phyloP scores from a whole-genome alignment of 2,329 filamentous ascomycete species.

The Pezicula neosporulosa region DNA sequence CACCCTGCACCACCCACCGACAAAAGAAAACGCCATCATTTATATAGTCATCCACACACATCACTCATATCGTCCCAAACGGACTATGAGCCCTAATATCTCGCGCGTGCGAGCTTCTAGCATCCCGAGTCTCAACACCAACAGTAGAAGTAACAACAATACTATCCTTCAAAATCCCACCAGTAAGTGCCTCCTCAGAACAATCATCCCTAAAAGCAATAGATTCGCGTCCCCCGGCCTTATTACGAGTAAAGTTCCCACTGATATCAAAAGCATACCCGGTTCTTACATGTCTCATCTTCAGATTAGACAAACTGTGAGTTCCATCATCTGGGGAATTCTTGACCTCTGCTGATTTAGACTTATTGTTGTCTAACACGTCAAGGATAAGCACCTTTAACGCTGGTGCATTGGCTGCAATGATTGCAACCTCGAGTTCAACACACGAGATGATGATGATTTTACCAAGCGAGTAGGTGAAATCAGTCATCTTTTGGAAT shows the following conservation, averaged over 20 bases:
- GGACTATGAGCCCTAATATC: no score
- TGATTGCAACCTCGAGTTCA: conserved; percentile 29
- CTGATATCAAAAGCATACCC: background rate
- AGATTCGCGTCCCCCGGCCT: background rate
- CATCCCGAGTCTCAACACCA: background rate
- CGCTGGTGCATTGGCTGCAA: conserved; percentile 29
- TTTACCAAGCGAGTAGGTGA: conserved; percentile 27
- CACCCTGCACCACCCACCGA: no score
- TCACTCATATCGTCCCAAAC: no score
- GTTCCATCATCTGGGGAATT: background rate
- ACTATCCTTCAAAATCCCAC: background rate
- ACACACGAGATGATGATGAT: conserved; percentile 29
- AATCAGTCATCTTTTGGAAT: conserved; percentile 22
- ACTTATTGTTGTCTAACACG: background rate
- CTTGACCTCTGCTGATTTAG: background rate
- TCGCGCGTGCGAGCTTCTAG: no score
- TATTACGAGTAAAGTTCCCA: background rate
- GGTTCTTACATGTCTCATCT: background rate
- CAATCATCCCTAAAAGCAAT: background rate
- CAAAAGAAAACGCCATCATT: no score
- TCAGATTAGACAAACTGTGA: background rate
- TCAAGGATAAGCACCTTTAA: conserved; percentile 24
- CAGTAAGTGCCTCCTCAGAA: background rate
- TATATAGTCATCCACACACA: no score
- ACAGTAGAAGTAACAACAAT: background rate